Base-by-base conservation (phyloP, 2,329 filamentous ascomycete species). In the Phaeosphaeriaceae sp. region DNA sequence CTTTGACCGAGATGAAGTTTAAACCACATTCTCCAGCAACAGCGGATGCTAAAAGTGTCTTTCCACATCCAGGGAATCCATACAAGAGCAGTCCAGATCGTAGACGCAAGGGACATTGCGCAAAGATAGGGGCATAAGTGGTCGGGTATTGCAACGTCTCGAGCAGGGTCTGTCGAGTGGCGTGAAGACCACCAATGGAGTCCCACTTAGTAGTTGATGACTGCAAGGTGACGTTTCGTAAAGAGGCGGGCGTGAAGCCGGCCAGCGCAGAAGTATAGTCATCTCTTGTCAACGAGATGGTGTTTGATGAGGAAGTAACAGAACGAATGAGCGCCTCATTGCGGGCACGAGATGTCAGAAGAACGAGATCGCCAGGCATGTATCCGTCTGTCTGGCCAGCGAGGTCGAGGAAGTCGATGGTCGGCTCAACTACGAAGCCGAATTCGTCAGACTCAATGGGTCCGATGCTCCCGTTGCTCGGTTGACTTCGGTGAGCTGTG, bases 1-100 rank as follows among this genome's bases (percentile, higher is more conserved):
- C 95, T 80, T 99, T 99, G 72, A 99, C 95, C 43, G 90, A 94
- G 78, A 99, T 99, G 79, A 99, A 99, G 78, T 99, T 99, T 60
- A 99, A 88, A 0, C 94, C 94, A 72, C 94, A 98, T 80, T 99
- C 95, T 56, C 94, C 94, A 13, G 96, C 95, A n/a, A 99, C 94
- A 0, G 95, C 95, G 58, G 92, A 97, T 21, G 96, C 95, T 10
- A 99, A 87, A 9, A 99, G 85, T 0, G 95, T 99, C 80, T 99
- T 99, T 61, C 96, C 96, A 73, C 95, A 98, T 2, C 95, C 95
- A 0, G 95, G 95, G 71, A 91, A 98, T 26, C 95, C 95, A 74
- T 99, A 99, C 0, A 99, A 85, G 3, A 99, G 84, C 1, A 99
- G 85, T 54, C 95, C 95, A 8, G 94, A 98, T 11, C 95, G 92